phyloP scores from a whole-genome alignment of 208 protist genomes.

The Wallacemonas sp. region DNA sequence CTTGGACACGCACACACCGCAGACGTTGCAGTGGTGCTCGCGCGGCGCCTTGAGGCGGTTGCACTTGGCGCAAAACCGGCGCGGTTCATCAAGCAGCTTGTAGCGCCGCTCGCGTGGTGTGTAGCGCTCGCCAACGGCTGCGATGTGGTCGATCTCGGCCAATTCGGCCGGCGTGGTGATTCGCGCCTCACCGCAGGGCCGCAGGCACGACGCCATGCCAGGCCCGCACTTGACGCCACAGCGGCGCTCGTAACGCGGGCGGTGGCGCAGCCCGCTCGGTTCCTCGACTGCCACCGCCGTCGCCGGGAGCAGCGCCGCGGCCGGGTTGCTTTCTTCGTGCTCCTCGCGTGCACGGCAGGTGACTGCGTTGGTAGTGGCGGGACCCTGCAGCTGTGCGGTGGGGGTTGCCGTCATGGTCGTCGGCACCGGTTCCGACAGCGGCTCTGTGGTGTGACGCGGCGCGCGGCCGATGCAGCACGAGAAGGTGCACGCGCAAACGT shows the following conservation, averaged over 20 bases:
- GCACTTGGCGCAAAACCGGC: slow-evolving; percentile 67
- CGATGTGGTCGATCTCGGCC: slow-evolving; percentile 43
- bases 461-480: slow-evolving; percentile 29
- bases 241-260: too few species aligned
- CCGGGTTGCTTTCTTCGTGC: too few species aligned
- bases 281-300: too few species aligned
- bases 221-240: neutral
- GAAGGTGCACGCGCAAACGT: slow-evolving; percentile 51
- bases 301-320: too few species aligned
- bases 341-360: too few species aligned
- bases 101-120: slow-evolving; percentile 26
- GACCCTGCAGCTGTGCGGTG: too few species aligned
- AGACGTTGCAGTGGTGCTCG: slow-evolving; percentile 86
- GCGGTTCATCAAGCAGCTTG: slow-evolving; percentile 58
- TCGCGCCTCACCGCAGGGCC: neutral
- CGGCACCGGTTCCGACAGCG: too few species aligned
- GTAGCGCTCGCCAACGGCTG: slow-evolving; percentile 28
- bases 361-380: too few species aligned
- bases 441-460: slow-evolving; percentile 15
- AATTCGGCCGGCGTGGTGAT: slow-evolving; percentile 11
- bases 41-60: slow-evolving; percentile 81
- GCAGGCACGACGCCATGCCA: neutral
- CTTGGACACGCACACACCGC: slow-evolving; percentile 70
- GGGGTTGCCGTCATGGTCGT: too few species aligned
- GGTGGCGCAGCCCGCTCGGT: too few species aligned